Conservation (phyloP, 257 asterid species). For the Solanum boliviense region DNA sequence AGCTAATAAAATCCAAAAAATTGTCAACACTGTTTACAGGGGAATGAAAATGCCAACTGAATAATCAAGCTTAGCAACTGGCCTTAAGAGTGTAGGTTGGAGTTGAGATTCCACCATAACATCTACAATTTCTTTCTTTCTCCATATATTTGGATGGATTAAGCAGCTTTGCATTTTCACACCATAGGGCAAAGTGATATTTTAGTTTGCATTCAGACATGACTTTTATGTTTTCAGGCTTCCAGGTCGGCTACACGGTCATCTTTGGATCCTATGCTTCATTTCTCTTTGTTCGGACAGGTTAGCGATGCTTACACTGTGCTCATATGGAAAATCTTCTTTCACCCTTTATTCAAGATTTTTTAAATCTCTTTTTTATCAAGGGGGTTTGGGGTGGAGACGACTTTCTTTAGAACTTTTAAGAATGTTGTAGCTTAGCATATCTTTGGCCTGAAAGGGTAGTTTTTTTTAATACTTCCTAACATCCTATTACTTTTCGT, state of each 20-base stretch:
- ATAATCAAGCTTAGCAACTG: not conserved
- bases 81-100: not conserved
- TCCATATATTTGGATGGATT: not conserved
- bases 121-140: not conserved
- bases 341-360: not conserved
- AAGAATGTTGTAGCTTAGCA: not conserved
- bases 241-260: conserved; percentile 91
- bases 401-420: not conserved
- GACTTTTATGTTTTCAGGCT: conserved; percentile 39
- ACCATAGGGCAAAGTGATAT: not conserved
- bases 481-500: not conserved
- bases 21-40: not conserved
- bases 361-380: not conserved
- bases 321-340: not conserved
- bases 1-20: not conserved
- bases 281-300: conserved; percentile 84
- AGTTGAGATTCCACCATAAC: not conserved
- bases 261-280: conserved; percentile 89
- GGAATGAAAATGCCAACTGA: not conserved
- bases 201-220: not conserved
- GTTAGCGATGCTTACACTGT: conserved; percentile 22
- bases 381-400: not conserved
- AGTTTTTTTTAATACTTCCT: not conserved
- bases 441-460: not conserved
- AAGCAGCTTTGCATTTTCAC: not conserved